Percentiles rank a stretch among this genome's conserved stretches.
These are phyloP conservation scores for Neoboletus magnificus DNA, from an alignment of 768 basidiomycete species.

Conservation along the genomic window DNA sequence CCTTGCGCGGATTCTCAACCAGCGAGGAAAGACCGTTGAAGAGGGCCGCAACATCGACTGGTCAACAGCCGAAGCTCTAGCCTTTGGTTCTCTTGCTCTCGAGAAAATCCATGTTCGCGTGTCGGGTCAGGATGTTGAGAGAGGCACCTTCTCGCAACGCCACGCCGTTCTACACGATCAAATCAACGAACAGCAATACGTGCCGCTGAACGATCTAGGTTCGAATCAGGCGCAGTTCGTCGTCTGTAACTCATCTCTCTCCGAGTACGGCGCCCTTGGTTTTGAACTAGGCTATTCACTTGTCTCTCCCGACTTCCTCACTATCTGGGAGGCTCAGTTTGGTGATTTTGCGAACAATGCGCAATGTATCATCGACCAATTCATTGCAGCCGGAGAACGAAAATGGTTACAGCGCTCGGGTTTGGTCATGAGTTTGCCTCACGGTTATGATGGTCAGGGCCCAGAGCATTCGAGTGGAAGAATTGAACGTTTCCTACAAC, in stretches of 20 bases:
- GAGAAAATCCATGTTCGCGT: constrained; percentile 94
- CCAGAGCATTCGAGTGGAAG: constrained; percentile 97
- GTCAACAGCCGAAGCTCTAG: constrained; percentile 97
- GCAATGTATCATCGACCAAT: constrained; percentile 98
- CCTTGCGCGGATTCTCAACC: constrained; percentile 85
- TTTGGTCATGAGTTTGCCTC: constrained; percentile 83
- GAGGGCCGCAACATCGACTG: constrained; percentile 94
- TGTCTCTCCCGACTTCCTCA: constrained; percentile 88
- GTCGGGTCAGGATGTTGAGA: constrained; percentile 97
- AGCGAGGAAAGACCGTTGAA: constrained; percentile 86
- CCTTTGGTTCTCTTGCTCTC: constrained; percentile 88
- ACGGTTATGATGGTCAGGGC: constrained; percentile 98
- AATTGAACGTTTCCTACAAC: constrained; percentile 94
- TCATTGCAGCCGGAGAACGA: constrained; percentile 94
- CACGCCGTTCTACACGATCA: constrained; percentile 98
- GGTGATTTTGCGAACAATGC: constrained; percentile 98
- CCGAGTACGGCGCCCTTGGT: constrained; percentile 91
- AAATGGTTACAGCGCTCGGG: constrained; percentile 97
- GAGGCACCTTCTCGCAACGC: constrained; percentile 97
- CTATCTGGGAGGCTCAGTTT: constrained; percentile 99
- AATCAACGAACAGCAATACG: constrained; percentile 83
- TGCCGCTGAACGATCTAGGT: constrained; percentile 86
- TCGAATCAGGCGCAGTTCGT: constrained; percentile 89
- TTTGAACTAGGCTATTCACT: constrained; percentile 99
- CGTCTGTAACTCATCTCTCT: constrained; percentile 94